Percentiles rank a stretch among this genome's conserved stretches.
These are phyloP conservation scores for Sarocladium oryzae DNA, from an alignment of 2,329 filamentous ascomycete genomes.

Conservation along the genomic window DNA sequence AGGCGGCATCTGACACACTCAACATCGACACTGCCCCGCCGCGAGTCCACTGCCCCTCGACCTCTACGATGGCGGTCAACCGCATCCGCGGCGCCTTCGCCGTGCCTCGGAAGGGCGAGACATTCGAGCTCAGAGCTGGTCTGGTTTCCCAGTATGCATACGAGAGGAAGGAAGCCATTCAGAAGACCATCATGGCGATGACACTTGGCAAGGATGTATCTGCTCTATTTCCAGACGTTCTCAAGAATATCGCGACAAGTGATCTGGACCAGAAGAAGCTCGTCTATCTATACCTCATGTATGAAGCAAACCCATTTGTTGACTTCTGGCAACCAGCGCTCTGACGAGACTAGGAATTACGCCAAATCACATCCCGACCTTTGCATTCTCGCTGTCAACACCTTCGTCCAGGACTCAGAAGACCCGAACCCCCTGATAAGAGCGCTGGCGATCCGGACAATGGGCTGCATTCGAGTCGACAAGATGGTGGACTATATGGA, in stretches of 20 bases:
- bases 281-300: constrained; percentile 97
- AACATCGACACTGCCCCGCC: constrained; percentile 2
- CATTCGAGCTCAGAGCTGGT: constrained; percentile 91
- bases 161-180: constrained; percentile 97
- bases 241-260: constrained; percentile 95
- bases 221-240: constrained; percentile 89
- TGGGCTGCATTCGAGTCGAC: constrained; percentile 97
- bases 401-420: constrained; percentile 98
- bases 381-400: constrained; percentile 97
- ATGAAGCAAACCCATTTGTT: constrained; percentile 24
- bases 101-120: constrained; percentile 92
- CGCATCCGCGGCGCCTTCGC: constrained; percentile 91
- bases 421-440: constrained; percentile 94
- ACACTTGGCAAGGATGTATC: constrained; percentile 98
- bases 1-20: not conserved
- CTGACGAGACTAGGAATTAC: constrained; percentile 68
- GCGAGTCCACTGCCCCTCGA: constrained; percentile 19
- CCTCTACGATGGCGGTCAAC: constrained; percentile 62
- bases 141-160: constrained; percentile 98
- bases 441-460: constrained; percentile 91
- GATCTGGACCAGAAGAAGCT: constrained; percentile 99
- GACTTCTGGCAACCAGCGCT: not conserved
- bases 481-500: constrained; percentile 99
- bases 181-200: constrained; percentile 99
- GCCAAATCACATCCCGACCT: constrained; percentile 98